Percentiles rank a stretch among this genome's conserved stretches.
Conservation (phyloP, 2,329 filamentous ascomycete species). For the Trichoderma aggressivum region DNA sequence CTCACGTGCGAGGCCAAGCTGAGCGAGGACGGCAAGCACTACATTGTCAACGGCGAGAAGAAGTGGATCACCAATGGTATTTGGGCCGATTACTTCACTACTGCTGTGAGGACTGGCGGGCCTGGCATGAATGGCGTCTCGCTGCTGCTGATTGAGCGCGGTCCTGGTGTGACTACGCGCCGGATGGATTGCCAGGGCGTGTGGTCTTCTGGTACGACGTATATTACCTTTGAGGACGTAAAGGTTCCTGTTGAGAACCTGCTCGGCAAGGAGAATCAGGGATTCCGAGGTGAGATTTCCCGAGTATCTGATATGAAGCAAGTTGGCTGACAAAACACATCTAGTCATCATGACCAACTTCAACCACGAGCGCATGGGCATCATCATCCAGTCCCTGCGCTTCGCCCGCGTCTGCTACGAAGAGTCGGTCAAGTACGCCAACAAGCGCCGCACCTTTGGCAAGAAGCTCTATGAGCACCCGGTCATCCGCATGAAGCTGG, state of each 20-base stretch:
- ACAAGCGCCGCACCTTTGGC: slow-evolving; percentile 95
- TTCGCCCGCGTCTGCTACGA: slow-evolving; percentile 97
- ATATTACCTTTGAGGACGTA: slow-evolving; percentile 97
- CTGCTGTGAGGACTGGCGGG: slow-evolving; percentile 84
- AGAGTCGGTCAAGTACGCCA: slow-evolving; percentile 92
- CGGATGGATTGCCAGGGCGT: slow-evolving; percentile 99
- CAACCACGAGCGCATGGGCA: slow-evolving; percentile 98
- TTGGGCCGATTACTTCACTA: slow-evolving; percentile 97
- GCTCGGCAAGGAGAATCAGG: slow-evolving; percentile 95
- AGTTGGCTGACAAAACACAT: slow-evolving; percentile 13
- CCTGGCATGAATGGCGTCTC: slow-evolving; percentile 90
- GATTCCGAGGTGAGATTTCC: slow-evolving; percentile 68
- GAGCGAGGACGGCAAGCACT: slow-evolving; percentile 93
- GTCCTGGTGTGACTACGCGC: slow-evolving; percentile 83
- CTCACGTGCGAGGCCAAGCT: slow-evolving; percentile 94
- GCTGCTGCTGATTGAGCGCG: slow-evolving; percentile 87
- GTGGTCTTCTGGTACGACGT: slow-evolving; percentile 92
- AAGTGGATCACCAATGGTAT: slow-evolving; percentile 99
- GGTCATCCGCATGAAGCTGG: slow-evolving; percentile 95
- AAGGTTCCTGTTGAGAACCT: slow-evolving; percentile 99
- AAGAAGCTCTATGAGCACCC: slow-evolving; percentile 96
- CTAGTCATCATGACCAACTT: slow-evolving; percentile 98
- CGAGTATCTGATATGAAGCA: no score
- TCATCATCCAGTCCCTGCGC: slow-evolving; percentile 94
- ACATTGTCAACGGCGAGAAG: slow-evolving; percentile 99